These are phyloP conservation scores for Aquilaria yunnanensis DNA, from an alignment of 345 rosid genomes.

Conservation along the genomic window DNA sequence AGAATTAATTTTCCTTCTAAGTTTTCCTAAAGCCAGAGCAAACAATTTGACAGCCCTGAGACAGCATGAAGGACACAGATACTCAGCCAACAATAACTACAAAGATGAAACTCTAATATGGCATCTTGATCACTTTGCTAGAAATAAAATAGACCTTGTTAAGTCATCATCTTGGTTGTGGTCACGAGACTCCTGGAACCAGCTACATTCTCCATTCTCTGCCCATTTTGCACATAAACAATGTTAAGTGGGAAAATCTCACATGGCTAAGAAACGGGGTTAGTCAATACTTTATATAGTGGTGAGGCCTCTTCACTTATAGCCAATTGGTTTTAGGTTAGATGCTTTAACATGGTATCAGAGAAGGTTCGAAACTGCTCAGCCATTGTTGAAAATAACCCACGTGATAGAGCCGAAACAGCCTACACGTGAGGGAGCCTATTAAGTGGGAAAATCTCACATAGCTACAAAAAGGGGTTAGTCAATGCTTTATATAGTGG, in stretches of 20 bases:
- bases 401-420: too few species aligned
- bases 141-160: slow-evolving; percentile 49
- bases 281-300: too few species aligned
- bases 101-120: slow-evolving; percentile 5
- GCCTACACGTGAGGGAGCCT: too few species aligned
- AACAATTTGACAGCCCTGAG: slow-evolving; percentile 64
- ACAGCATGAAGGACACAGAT: slow-evolving; percentile 23
- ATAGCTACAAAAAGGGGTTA: too few species aligned
- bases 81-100: slow-evolving; percentile 15
- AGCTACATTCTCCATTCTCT: slow-evolving; percentile 40
- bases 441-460: too few species aligned
- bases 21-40: slow-evolving; percentile 62
- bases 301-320: too few species aligned
- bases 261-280: too few species aligned
- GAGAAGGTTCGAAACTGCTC: too few species aligned
- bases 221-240: slow-evolving; percentile 20
- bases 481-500: too few species aligned
- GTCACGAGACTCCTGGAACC: slow-evolving; percentile 41
- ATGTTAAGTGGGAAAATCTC: background rate
- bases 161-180: slow-evolving; percentile 55
- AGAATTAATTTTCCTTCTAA: slow-evolving; percentile 54
- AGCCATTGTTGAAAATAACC: too few species aligned
- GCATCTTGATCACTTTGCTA: slow-evolving; percentile 1
- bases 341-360: too few species aligned
- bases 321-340: too few species aligned